Evolutionary conservation across 2,329 filamentous ascomycete species (phyloP), one percentile per base, ranked within the genome.

Genomic region (Teratosphaeria epicoccoides): DNA sequence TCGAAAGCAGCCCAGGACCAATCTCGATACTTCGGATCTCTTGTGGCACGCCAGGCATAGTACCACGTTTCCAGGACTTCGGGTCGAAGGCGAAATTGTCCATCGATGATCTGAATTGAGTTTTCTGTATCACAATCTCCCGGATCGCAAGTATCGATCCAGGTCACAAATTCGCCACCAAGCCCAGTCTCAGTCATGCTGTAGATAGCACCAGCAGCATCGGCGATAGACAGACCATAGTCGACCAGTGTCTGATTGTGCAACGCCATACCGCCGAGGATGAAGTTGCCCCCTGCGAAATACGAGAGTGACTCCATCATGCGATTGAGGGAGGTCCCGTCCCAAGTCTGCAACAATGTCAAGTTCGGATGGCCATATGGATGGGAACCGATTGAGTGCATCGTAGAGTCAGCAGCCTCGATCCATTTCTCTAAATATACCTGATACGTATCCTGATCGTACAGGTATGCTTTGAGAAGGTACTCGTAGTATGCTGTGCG

Each of bases 21-120:
- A 2, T 63, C 59, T 37, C 55, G 53, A 33, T 65, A 68, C 50
- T 66, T 64, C 12, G 49, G 37, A 45, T 65, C 52, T 26, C 56
- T 55, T 4, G 62, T 66, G 6, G 59, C 60, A 9, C 61, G 59
- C 43, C 63, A 63, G 7, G 63, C 62, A 46, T 66, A 59, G 43
- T 66, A 66, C 63, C 64, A 68, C 4, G 58, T 63, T 55, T 67
- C 65, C 4, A 67, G 44, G 0, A 61, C 63, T 50, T 68, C 63
- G 24, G 63, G 57, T 51, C 60, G 51, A 10, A 65, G 37, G 11
- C 53, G 49, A 53, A 53, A 61, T n/a, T 49, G 43, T 2, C 46
- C 40, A 46, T 56, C 55, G 4, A 55, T 48, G 28, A 56, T 43
- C 6, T 47, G 47, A 4, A 63, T 28, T 2, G 61, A 59, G 24